Evolutionary conservation across 2,329 filamentous ascomycete species (phyloP).

Genomic region (Cladosporium austrohemisphaericum): DNA sequence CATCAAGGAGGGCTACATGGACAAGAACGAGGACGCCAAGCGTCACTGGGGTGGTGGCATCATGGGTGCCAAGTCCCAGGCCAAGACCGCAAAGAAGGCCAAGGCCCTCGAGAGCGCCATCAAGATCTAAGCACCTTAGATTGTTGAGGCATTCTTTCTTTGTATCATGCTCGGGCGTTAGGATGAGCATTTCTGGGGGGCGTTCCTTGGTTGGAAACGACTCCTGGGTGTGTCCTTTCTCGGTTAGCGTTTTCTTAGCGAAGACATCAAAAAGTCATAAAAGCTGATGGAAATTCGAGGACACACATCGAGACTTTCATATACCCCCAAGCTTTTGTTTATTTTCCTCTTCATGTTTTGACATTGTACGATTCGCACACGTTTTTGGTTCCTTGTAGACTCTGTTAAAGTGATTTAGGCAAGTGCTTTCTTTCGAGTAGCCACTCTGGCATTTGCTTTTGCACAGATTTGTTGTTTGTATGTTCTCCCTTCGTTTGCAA

Average conservation of each 20-base stretch:
- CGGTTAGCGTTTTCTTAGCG: conserved; percentile 15
- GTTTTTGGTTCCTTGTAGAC: neutral
- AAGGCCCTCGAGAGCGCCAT: conserved; percentile 92
- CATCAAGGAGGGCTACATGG: conserved; percentile 96
- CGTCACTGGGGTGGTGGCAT: conserved; percentile 99
- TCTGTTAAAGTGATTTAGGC: too few relatives aligned
- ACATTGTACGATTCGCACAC: conserved; percentile 10
- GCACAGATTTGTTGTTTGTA: too few relatives aligned
- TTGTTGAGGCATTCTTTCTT: conserved; percentile 1
- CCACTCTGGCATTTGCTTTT: too few relatives aligned
- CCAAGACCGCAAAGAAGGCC: conserved; percentile 75
- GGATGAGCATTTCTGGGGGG: conserved; percentile 15
- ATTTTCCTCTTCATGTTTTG: conserved; percentile 10
- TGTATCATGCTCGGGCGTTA: conserved; percentile 15
- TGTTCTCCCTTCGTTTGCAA: too few relatives aligned
- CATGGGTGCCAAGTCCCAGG: conserved; percentile 93
- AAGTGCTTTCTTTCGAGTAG: too few relatives aligned
- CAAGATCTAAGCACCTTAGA: conserved; percentile 72
- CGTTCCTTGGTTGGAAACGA: conserved; percentile 14
- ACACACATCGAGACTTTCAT: conserved; percentile 15
- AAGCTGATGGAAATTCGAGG: conserved; percentile 16
- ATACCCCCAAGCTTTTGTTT: conserved; percentile 14
- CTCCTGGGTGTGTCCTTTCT: conserved; percentile 15
- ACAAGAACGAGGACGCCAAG: conserved; percentile 88
- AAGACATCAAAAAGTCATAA: conserved; percentile 15